phyloP scores from a whole-genome alignment of 345 rosid species.

The Ricinus communis region DNA sequence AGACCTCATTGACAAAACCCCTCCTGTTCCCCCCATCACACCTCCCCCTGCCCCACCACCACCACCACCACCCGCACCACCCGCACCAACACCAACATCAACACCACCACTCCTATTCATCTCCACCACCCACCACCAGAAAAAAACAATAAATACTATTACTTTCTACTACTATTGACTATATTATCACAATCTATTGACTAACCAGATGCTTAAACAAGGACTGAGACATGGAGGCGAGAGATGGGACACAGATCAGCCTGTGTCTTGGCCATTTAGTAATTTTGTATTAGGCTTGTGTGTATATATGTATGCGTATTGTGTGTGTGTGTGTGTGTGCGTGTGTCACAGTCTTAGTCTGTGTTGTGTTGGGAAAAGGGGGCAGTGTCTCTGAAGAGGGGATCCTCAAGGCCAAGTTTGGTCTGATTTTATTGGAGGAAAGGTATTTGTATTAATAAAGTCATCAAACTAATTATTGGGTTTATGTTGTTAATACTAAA shows the following conservation, averaged over 20 bases:
- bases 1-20: slow-evolving; percentile 39
- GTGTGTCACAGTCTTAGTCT: slow-evolving; percentile 18
- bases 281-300: background rate
- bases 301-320: slow-evolving; percentile 4
- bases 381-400: slow-evolving; percentile 31
- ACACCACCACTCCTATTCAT: background rate
- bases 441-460: background rate
- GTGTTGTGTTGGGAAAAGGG: slow-evolving; percentile 29
- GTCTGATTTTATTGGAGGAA: slow-evolving; percentile 31
- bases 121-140: slow-evolving; percentile 2
- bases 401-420: slow-evolving; percentile 20
- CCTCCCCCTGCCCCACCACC: slow-evolving; percentile 18
- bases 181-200: background rate
- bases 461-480: background rate
- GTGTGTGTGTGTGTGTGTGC: slow-evolving; percentile 1
- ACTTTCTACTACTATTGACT: background rate
- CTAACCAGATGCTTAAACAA: slow-evolving; percentile 25
- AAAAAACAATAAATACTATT: background rate
- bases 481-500: background rate
- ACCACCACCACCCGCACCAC: slow-evolving; percentile 23
- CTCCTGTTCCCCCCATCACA: slow-evolving; percentile 21
- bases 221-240: slow-evolving; percentile 16
- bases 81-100: slow-evolving; percentile 7
- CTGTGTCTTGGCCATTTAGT: slow-evolving; percentile 25
- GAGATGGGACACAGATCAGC: slow-evolving; percentile 42